Conservation (phyloP, 2,329 filamentous ascomycete species). For the Hyphodiscus sp. region DNA sequence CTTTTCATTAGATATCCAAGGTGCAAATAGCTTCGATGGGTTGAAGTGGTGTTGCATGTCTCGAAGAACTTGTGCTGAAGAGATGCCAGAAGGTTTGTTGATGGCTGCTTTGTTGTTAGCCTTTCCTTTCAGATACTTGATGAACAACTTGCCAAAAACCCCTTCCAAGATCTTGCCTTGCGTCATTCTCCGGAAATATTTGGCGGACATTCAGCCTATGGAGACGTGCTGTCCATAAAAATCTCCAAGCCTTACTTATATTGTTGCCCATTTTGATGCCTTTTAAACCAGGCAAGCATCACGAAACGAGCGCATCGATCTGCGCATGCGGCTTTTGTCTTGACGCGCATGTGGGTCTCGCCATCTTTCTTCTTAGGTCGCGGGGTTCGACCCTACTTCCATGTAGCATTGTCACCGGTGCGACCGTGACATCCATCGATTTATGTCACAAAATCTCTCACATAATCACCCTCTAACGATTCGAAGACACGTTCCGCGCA, state of each 20-base stretch:
- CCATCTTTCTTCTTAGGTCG: background rate
- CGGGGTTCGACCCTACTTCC: background rate
- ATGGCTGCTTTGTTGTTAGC: constrained; percentile 60
- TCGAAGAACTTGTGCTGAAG: constrained; percentile 85
- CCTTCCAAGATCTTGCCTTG: constrained; percentile 3
- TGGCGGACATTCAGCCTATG: background rate
- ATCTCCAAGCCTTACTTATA: background rate
- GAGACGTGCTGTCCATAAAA: background rate
- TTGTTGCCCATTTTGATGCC: background rate
- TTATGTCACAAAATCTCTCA: too few species aligned
- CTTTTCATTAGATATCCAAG: constrained; percentile 63
- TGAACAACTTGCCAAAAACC: background rate
- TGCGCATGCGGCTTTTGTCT: background rate
- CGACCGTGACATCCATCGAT: background rate
- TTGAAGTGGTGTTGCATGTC: constrained; percentile 82
- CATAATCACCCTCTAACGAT: background rate
- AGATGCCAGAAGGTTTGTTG: constrained; percentile 83
- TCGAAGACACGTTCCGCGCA: background rate
- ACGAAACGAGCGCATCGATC: background rate
- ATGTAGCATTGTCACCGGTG: background rate
- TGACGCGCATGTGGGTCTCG: background rate
- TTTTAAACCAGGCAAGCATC: background rate
- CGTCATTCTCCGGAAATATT: constrained; percentile 3
- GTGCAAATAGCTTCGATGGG: constrained; percentile 69
- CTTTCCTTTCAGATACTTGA: background rate